Conservation (phyloP, 306 rosid species). For the Mimosa pudica region DNA sequence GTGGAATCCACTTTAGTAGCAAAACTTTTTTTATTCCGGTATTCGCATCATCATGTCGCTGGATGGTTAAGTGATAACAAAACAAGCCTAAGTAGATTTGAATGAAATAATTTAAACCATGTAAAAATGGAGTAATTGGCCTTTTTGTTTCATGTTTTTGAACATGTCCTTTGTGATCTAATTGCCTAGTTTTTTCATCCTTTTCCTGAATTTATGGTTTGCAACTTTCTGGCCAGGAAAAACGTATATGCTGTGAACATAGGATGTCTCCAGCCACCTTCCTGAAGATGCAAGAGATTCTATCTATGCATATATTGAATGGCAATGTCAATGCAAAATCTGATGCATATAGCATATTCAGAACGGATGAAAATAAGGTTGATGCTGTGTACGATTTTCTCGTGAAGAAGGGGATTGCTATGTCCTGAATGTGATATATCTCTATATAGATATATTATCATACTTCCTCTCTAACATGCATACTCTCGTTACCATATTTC, state of each 20-base stretch:
- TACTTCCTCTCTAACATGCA: background rate
- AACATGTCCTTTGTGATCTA: background rate
- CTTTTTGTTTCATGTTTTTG: background rate
- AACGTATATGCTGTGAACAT: conserved; percentile 10
- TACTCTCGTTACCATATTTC: background rate
- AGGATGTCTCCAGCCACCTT: conserved; percentile 18
- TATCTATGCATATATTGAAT: background rate
- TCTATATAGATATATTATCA: background rate
- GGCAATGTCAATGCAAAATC: conserved; percentile 22
- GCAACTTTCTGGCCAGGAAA: conserved; percentile 18
- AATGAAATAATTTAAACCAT: background rate
- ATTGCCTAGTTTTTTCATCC: background rate
- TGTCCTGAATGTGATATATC: background rate
- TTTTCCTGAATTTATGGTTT: background rate
- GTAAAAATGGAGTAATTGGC: background rate
- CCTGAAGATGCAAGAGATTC: conserved; percentile 20
- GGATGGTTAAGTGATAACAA: background rate
- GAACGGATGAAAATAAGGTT: background rate
- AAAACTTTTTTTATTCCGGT: background rate
- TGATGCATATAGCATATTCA: conserved; percentile 9
- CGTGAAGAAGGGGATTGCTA: background rate
- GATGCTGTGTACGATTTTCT: conserved; percentile 1
- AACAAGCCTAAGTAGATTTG: background rate
- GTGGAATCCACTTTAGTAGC: background rate
- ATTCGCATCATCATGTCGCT: background rate